Evolutionary conservation across 2,329 filamentous ascomycete species (phyloP).

Genomic region (Aspergillus sp.): DNA sequence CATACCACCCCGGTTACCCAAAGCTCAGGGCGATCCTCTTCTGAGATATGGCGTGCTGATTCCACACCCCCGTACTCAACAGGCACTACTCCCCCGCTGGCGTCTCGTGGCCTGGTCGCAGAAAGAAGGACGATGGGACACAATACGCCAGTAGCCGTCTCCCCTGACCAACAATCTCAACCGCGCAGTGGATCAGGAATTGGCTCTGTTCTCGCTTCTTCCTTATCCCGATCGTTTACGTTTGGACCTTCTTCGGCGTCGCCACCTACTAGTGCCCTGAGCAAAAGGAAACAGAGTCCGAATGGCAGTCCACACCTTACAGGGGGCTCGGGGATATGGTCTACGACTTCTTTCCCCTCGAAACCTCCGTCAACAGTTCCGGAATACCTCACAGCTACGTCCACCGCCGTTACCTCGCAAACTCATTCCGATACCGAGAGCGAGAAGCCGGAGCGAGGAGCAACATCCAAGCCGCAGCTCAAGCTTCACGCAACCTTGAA

Average conservation of each 20-base stretch:
- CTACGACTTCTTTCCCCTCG: slow-evolving; percentile 20
- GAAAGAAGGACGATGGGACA: slow-evolving; percentile 45
- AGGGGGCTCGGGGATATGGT: slow-evolving; percentile 30
- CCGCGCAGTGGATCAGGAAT: slow-evolving; percentile 41
- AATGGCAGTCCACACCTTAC: slow-evolving; percentile 35
- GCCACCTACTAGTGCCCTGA: slow-evolving; percentile 34
- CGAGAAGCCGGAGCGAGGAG: slow-evolving; percentile 26
- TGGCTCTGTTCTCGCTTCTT: slow-evolving; percentile 44
- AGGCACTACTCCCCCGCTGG: slow-evolving; percentile 52
- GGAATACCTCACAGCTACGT: slow-evolving; percentile 30
- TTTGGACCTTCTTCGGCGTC: slow-evolving; percentile 45
- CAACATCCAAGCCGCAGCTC: slow-evolving; percentile 25
- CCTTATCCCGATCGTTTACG: slow-evolving; percentile 46
- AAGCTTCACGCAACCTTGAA: slow-evolving; percentile 53
- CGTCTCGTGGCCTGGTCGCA: slow-evolving; percentile 41
- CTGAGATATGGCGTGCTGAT: slow-evolving; percentile 51
- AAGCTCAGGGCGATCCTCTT: slow-evolving; percentile 52
- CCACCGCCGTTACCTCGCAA: slow-evolving; percentile 30
- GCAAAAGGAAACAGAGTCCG: slow-evolving; percentile 39
- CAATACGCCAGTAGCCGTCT: slow-evolving; percentile 40
- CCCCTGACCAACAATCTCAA: slow-evolving; percentile 42
- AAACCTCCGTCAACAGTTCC: slow-evolving; percentile 27
- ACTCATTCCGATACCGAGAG: slow-evolving; percentile 41
- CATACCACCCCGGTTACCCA: slow-evolving; percentile 34
- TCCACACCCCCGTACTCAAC: slow-evolving; percentile 54